Percentiles rank a stretch among this genome's conserved stretches.
phyloP scores from a whole-genome alignment of 805 yeast genomes.

The Hyphopichia homilentoma region DNA sequence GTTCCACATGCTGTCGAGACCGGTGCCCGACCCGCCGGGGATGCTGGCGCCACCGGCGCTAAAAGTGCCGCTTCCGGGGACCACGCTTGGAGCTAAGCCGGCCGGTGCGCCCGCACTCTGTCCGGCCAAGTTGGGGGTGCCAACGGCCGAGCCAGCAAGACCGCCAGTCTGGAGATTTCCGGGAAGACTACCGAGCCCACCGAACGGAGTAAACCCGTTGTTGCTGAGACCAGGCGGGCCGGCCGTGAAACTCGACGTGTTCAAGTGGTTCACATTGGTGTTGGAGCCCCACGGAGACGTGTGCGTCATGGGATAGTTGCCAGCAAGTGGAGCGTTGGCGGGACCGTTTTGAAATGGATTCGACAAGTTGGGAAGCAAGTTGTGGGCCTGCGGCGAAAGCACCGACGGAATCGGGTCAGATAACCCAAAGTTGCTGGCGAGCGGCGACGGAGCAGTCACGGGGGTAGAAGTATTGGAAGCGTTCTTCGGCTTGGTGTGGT shows the following conservation, averaged over 20 bases:
- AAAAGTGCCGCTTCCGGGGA: neutral
- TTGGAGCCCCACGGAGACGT: slow-evolving; percentile 2
- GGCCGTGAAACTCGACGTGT: too few species aligned
- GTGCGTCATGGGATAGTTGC: too few species aligned
- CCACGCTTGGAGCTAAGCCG: neutral
- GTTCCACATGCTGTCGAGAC: slow-evolving; percentile 7
- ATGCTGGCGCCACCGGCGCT: slow-evolving; percentile 3
- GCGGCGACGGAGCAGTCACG: slow-evolving; percentile 1
- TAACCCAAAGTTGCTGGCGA: too few species aligned
- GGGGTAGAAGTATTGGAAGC: slow-evolving; percentile 5
- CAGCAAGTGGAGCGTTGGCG: too few species aligned
- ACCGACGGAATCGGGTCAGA: too few species aligned
- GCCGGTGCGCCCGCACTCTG: too few species aligned
- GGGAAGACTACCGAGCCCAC: slow-evolving; percentile 16
- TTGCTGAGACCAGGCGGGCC: neutral
- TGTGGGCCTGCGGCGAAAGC: neutral
- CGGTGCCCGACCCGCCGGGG: slow-evolving; percentile 5
- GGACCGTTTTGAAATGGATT: neutral
- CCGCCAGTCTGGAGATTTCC: slow-evolving; percentile 6
- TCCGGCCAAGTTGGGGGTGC: slow-evolving; percentile 5
- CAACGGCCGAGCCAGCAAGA: slow-evolving; percentile 5
- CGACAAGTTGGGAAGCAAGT: neutral
- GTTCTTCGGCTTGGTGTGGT: slow-evolving; percentile 27
- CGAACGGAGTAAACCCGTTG: neutral
- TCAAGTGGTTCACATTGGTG: neutral